These are phyloP conservation scores for Kwoniella pini DNA, from an alignment of 768 basidiomycete genomes.

Conservation along the genomic window DNA sequence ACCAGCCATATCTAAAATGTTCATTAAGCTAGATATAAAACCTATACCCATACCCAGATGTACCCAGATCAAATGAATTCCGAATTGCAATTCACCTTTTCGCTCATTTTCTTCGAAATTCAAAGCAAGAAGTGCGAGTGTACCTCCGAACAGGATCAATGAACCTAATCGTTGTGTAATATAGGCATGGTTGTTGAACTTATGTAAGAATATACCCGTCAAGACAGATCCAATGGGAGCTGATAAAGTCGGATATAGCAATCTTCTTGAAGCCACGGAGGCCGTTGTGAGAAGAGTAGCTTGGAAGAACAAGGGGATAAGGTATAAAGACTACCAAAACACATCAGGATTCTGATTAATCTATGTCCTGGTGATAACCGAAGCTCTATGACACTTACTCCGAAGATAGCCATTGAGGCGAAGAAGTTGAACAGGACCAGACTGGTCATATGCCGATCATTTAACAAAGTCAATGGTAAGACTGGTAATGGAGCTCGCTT, in stretches of 20 bases:
- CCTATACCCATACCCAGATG: constrained; percentile 31
- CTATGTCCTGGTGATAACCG: background rate
- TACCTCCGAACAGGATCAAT: constrained; percentile 14
- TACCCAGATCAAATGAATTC: constrained; percentile 21
- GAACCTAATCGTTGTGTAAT: constrained; percentile 18
- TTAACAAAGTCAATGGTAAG: constrained; percentile 15
- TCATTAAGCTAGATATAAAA: constrained; percentile 29
- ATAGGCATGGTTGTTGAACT: constrained; percentile 2
- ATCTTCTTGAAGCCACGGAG: constrained; percentile 17
- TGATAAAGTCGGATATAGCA: constrained; percentile 26
- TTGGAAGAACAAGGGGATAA: constrained; percentile 28
- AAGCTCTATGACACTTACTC: constrained; percentile 4
- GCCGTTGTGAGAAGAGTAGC: constrained; percentile 21
- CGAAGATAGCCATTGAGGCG: constrained; percentile 27
- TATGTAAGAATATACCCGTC: constrained; percentile 29
- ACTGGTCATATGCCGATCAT: constrained; percentile 24
- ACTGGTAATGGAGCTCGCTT: constrained; percentile 20
- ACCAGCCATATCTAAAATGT: constrained; percentile 19
- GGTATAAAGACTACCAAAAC: constrained; percentile 12
- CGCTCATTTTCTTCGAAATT: constrained; percentile 13
- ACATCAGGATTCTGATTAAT: background rate
- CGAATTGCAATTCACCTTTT: constrained; percentile 18
- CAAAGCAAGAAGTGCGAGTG: constrained; percentile 8
- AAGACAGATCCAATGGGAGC: constrained; percentile 25
- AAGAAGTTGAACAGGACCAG: constrained; percentile 26